Conservation (phyloP, 176 grass and related monocot species). For the Saccharum officinarum region DNA sequence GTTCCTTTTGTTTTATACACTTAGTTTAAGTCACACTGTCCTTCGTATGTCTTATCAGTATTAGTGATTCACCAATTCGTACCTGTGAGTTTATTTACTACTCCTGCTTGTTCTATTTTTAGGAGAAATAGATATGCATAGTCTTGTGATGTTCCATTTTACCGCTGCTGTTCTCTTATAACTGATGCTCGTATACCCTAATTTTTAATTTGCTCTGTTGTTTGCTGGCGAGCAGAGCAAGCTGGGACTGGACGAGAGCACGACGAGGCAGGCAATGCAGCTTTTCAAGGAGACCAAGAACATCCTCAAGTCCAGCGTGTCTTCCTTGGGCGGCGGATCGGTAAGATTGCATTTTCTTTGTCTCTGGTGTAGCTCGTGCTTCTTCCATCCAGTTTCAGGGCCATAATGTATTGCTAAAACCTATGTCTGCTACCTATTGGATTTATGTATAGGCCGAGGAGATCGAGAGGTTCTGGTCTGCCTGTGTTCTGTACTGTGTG, state of each 20-base stretch:
- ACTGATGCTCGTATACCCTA: neutral
- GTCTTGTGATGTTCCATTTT: neutral
- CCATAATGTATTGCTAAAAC: constrained; percentile 2
- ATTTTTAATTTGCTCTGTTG: constrained; percentile 2
- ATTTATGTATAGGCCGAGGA: constrained; percentile 66
- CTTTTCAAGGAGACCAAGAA: constrained; percentile 72
- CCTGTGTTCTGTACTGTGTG: constrained; percentile 85
- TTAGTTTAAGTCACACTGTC: too few relatives aligned
- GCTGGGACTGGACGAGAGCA: constrained; percentile 64
- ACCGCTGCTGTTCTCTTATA: neutral
- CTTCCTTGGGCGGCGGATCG: constrained; percentile 70
- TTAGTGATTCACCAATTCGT: neutral
- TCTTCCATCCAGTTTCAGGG: neutral
- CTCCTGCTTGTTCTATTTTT: neutral
- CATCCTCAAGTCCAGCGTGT: constrained; percentile 68
- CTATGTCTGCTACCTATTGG: constrained; percentile 16
- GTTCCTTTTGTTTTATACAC: neutral
- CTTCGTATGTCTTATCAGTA: neutral
- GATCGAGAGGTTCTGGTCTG: constrained; percentile 78
- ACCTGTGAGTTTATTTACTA: neutral
- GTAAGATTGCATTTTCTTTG: constrained; percentile 34
- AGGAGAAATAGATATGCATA: neutral
- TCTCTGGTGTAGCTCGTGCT: neutral
- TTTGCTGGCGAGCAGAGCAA: constrained; percentile 61
- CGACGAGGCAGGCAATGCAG: constrained; percentile 62